These are phyloP conservation scores for Flaveria sonorensis DNA, from an alignment of 129 eudicot species.

Conservation along the genomic window DNA sequence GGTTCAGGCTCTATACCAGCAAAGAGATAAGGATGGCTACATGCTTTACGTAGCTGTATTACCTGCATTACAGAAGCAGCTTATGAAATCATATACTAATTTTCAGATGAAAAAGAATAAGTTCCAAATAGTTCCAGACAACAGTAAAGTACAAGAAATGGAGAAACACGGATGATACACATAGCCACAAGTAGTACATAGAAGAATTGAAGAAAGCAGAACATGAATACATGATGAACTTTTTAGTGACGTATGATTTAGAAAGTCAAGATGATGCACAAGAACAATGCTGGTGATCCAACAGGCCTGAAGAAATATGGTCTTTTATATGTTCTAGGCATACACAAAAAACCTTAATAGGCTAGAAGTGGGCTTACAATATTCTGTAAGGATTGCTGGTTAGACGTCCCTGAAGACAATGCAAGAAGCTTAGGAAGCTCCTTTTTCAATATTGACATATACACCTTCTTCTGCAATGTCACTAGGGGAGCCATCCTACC, in stretches of 20 bases:
- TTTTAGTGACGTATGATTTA: neutral
- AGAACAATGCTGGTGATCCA: neutral
- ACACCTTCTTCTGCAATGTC: constrained; percentile 81
- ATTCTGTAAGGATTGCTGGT: constrained; percentile 76
- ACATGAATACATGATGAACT: neutral
- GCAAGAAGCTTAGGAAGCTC: constrained; percentile 85
- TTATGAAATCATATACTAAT: neutral
- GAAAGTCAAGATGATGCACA: neutral
- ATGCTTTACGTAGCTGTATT: constrained; percentile 91
- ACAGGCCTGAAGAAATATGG: neutral
- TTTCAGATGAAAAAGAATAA: constrained; percentile 5
- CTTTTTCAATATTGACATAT: constrained; percentile 80
- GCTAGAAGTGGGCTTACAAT: constrained; percentile 55
- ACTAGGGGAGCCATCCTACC: constrained; percentile 83
- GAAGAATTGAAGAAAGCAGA: constrained; percentile 10
- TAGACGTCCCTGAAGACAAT: constrained; percentile 75
- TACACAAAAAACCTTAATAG: constrained; percentile 7
- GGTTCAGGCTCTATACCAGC: constrained; percentile 99
- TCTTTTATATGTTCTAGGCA: neutral
- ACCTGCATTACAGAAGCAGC: constrained; percentile 52
- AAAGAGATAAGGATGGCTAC: constrained; percentile 99
- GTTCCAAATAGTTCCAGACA: neutral
- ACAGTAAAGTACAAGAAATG: no score
- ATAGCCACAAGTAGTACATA: neutral
- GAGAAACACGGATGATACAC: neutral